These are phyloP conservation scores for Boletellus sp. DNA, from an alignment of 768 basidiomycete genomes.

Conservation along the genomic window DNA sequence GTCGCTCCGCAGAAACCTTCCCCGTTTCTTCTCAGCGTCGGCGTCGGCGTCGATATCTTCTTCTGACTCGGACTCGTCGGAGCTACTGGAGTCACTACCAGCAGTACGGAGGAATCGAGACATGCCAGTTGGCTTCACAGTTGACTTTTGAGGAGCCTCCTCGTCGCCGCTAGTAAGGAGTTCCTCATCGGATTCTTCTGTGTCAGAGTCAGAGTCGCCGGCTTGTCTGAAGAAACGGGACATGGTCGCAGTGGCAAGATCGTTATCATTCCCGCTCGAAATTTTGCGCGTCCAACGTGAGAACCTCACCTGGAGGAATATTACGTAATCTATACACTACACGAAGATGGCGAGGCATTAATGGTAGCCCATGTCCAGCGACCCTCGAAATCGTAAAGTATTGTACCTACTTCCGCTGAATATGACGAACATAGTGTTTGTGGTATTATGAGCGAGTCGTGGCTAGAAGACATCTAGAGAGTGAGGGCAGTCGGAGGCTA, in stretches of 20 bases:
- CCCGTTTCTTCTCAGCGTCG: slow-evolving; percentile 38
- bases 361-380: slow-evolving; percentile 11
- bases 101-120: slow-evolving; percentile 72
- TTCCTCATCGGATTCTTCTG: slow-evolving; percentile 72
- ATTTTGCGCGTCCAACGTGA: slow-evolving; percentile 15
- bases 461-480: slow-evolving; percentile 83
- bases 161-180: slow-evolving; percentile 71
- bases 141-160: slow-evolving; percentile 42
- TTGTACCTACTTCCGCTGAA: slow-evolving; percentile 20
- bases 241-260: slow-evolving; percentile 43
- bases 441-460: slow-evolving; percentile 4
- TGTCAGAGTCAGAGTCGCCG: slow-evolving; percentile 75
- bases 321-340: slow-evolving; percentile 17
- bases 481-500: slow-evolving; percentile 75
- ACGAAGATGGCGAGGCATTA: too few species aligned
- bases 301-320: slow-evolving; percentile 3
- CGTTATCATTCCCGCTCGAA: slow-evolving; percentile 26
- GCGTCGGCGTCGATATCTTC: slow-evolving; percentile 59
- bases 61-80: slow-evolving; percentile 51
- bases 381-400: slow-evolving; percentile 15
- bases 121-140: slow-evolving; percentile 45
- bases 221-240: slow-evolving; percentile 88
- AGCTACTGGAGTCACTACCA: slow-evolving; percentile 52
- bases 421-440: slow-evolving; percentile 1
- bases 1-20: slow-evolving; percentile 41